A percentile compares a stretch with the other conserved stretches of the same genome.
Evolutionary conservation across 495 filamentous ascomycete species (phyloP).

Genomic region (Annulohypoxylon moriforme): DNA sequence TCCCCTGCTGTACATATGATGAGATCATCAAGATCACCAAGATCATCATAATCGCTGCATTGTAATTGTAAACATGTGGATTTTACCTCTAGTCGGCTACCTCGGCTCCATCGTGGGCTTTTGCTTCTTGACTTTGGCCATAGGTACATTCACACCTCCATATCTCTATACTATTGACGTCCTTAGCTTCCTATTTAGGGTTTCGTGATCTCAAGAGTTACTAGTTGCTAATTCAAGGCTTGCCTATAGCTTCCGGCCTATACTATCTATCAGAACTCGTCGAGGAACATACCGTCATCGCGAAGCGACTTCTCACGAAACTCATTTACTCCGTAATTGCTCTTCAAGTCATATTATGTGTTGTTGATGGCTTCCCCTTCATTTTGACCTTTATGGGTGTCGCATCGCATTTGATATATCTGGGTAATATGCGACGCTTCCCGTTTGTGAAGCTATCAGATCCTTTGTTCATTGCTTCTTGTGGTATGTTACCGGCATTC

Average conservation of each 20-base stretch:
- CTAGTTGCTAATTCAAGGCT: constrained; percentile 26
- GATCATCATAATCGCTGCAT: background rate
- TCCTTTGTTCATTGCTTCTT: constrained; percentile 87
- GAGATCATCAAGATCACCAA: constrained; percentile 29
- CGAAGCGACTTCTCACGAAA: constrained; percentile 82
- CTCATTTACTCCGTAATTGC: constrained; percentile 87
- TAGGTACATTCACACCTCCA: constrained; percentile 71
- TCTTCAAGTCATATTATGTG: constrained; percentile 76
- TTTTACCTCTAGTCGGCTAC: constrained; percentile 90
- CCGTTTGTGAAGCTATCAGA: constrained; percentile 90
- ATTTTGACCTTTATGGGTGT: constrained; percentile 78
- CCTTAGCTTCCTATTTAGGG: background rate
- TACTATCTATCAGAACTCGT: constrained; percentile 99
- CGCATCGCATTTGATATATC: constrained; percentile 84
- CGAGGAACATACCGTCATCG: constrained; percentile 94
- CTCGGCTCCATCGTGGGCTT: constrained; percentile 89
- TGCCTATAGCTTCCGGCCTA: constrained; percentile 84
- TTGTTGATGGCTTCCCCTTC: constrained; percentile 88
- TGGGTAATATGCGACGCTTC: constrained; percentile 88
- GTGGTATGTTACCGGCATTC: constrained; percentile 62
- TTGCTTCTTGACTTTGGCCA: constrained; percentile 90
- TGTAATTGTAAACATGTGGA: constrained; percentile 74
- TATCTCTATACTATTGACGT: constrained; percentile 40
- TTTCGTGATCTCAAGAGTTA: background rate
- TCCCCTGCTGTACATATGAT: constrained; percentile 22